Conservation (phyloP, 2,329 filamentous ascomycete species). For the Colletotrichum orchidophilum region DNA sequence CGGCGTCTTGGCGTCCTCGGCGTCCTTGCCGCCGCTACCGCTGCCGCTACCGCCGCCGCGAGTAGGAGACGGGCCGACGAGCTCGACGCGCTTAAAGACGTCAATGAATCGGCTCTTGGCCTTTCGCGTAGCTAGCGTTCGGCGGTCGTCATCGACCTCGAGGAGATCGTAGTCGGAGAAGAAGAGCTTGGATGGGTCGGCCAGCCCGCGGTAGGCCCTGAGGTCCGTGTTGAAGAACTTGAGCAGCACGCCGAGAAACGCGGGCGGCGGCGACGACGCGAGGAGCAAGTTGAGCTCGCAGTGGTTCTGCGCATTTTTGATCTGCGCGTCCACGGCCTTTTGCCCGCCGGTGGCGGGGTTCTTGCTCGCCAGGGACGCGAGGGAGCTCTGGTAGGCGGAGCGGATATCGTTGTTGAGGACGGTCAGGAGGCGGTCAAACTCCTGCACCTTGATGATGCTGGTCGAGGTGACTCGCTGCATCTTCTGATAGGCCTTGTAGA, state of each 20-base stretch:
- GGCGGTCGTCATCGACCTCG: constrained; percentile 68
- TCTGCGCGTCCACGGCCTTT: constrained; percentile 54
- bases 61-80: constrained; percentile 40
- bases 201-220: constrained; percentile 63
- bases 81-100: constrained; percentile 67
- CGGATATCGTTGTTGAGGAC: constrained; percentile 59
- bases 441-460: constrained; percentile 65
- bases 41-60: neutral
- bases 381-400: constrained; percentile 57
- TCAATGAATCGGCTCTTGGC: constrained; percentile 56
- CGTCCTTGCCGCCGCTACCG: constrained; percentile 14
- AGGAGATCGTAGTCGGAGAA: constrained; percentile 78
- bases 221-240: constrained; percentile 71
- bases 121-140: constrained; percentile 53
- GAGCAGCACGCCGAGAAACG: constrained; percentile 67
- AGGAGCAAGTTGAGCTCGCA: constrained; percentile 64
- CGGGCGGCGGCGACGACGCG: constrained; percentile 54
- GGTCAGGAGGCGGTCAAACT: constrained; percentile 71
- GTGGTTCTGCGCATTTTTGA: constrained; percentile 58
- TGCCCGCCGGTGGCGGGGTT: constrained; percentile 49
- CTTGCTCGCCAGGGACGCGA: constrained; percentile 56
- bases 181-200: constrained; percentile 75
- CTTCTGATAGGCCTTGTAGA: constrained; percentile 66
- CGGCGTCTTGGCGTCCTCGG: constrained; percentile 53
- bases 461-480: constrained; percentile 61